A percentile compares a stretch with the other conserved stretches of the same genome.
phyloP scores from a whole-genome alignment of 768 basidiomycete species.

The Neoboletus subvelutipes region DNA sequence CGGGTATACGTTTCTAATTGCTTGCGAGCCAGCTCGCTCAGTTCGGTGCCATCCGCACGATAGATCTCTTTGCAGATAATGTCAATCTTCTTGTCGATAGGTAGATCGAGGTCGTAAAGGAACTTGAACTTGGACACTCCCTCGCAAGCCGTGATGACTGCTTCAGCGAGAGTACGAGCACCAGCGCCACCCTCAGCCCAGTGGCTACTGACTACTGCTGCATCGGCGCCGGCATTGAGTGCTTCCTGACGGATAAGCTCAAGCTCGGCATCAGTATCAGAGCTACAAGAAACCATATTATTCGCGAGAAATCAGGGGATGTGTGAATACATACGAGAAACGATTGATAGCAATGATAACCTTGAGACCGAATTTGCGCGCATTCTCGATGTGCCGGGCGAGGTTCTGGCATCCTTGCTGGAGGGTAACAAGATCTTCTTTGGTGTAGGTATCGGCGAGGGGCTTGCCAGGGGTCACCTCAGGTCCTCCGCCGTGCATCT shows the following conservation, averaged over 20 bases:
- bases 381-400: conserved; percentile 90
- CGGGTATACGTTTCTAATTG: conserved; percentile 90
- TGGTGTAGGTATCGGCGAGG: conserved; percentile 89
- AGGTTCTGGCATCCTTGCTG: conserved; percentile 93
- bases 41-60: conserved; percentile 86
- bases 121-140: conserved; percentile 84
- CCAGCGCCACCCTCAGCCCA: conserved; percentile 97
- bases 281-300: conserved; percentile 41
- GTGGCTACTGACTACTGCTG: conserved; percentile 93
- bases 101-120: conserved; percentile 82
- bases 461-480: conserved; percentile 96
- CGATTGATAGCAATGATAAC: conserved; percentile 95
- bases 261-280: conserved; percentile 89
- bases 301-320: background rate
- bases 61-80: conserved; percentile 91
- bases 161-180: conserved; percentile 85
- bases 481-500: conserved; percentile 99
- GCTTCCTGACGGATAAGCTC: conserved; percentile 79
- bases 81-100: conserved; percentile 86
- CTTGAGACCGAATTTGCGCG: conserved; percentile 93
- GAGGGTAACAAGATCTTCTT: conserved; percentile 87
- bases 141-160: conserved; percentile 86
- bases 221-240: conserved; percentile 86
- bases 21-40: conserved; percentile 79
- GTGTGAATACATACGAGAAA: conserved; percentile 70